Evolutionary conservation across 2,329 filamentous ascomycete species (phyloP).

Genomic region (Blastomyces gilchristii): DNA sequence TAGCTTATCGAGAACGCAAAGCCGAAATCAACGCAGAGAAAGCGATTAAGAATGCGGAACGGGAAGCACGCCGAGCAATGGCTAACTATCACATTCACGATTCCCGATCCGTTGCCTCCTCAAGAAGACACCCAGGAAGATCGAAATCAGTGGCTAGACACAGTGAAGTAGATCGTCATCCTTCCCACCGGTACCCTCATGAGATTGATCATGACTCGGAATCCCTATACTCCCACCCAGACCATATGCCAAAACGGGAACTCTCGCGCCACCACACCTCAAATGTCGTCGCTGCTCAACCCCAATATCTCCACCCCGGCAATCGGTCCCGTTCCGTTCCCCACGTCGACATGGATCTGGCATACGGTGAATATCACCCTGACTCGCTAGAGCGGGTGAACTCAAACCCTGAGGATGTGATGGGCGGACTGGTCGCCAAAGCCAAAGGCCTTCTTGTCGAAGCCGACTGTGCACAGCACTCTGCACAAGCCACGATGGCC

Average conservation of each 20-base stretch:
- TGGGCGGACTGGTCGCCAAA: constrained; percentile 59
- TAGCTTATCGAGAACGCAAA: constrained; percentile 79
- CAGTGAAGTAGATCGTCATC: constrained; percentile 18
- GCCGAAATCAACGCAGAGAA: constrained; percentile 65
- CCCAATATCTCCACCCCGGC: constrained; percentile 15
- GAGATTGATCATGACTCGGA: constrained; percentile 25
- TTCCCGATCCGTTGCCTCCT: constrained; percentile 35
- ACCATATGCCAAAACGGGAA: constrained; percentile 15
- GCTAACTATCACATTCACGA: constrained; percentile 43
- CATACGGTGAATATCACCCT: constrained; percentile 74
- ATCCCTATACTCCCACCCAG: constrained; percentile 18
- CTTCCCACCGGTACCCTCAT: constrained; percentile 21
- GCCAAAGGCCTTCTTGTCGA: constrained; percentile 74
- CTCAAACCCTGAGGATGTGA: constrained; percentile 33
- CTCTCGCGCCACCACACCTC: constrained; percentile 33
- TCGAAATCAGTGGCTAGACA: constrained; percentile 22
- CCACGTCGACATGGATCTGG: constrained; percentile 74
- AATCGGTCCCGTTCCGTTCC: constrained; percentile 20
- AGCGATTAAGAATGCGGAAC: constrained; percentile 48
- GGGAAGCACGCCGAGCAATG: constrained; percentile 49
- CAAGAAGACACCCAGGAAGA: constrained; percentile 31
- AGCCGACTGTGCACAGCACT: constrained; percentile 78
- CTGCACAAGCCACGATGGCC: constrained; percentile 69
- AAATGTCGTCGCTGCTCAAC: constrained; percentile 21
- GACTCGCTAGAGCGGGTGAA: constrained; percentile 43